Evolutionary conservation across 495 filamentous ascomycete genomes (phyloP), one percentile per base, ranked within the genome.

Genomic region (Aspergillus sclerotioniger): DNA sequence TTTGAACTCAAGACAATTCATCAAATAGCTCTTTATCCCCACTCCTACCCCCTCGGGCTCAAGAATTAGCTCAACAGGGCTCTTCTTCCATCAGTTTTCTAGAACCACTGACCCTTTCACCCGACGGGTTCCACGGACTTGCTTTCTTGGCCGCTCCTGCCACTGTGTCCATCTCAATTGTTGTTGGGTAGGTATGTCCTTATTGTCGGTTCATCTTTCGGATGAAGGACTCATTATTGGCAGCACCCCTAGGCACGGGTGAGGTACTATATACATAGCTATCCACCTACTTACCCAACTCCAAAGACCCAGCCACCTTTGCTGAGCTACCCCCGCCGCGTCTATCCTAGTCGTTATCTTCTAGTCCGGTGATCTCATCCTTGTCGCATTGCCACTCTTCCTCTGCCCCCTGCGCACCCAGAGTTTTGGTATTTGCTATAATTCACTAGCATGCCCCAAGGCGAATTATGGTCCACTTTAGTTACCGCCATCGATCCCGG

Each of bases 381-480:
- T 41, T 41, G 37, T n/a, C 33, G 9, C 9, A 37, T 15, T 37
- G 9, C 33, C 13, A 37, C n/a, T 15, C 13, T 46, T 25, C 56
- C 28, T 33, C 25, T 12, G 10, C 12, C 17, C 47, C 17, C 45
- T 21, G 9, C 13, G 13, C 39, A 50, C 43, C 44, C 20, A 8
- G 9, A 33, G 21, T 45, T 37, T 32, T 17, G 48, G 12, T n/a
- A 21, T 37, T 32, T 17, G 48, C 8, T n/a, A 21, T 17, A 12
- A 20, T 53, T 16, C 16, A 32, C 31, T 66, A 71, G 58, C 59
- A 76, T 76, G 74, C 63, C 72, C 62, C 62, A 70, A 50, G 60
- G 57, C 53, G 68, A 71, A 45, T 58, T 77, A 37, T 77, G 74
- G 72, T 61, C 66, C 35, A 64, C 67, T 33, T 53, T 73, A 57